Evolutionary conservation across 352 stramenopile genomes (phyloP).

Genomic region (Pythium phragmitis): DNA sequence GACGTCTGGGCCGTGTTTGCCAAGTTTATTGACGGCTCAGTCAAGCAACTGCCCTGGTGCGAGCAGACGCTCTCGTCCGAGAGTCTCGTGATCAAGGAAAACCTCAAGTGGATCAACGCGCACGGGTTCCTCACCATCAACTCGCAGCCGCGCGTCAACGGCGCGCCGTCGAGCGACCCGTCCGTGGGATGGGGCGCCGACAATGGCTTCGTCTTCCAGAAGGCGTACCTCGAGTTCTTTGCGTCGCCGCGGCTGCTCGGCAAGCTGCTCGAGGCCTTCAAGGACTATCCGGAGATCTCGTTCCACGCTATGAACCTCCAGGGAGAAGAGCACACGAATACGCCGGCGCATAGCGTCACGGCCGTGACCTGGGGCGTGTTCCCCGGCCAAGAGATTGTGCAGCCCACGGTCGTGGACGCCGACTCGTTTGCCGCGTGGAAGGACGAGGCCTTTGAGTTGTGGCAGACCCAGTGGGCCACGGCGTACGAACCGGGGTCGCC

Average conservation of each 20-base stretch:
- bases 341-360: conserved; percentile 84
- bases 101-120: conserved; percentile 83
- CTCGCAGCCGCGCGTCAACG: conserved; percentile 91
- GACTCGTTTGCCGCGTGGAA: conserved; percentile 94
- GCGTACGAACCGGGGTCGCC: conserved; percentile 90
- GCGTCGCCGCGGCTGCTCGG: conserved; percentile 79
- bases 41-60: conserved; percentile 96
- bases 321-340: conserved; percentile 76
- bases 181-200: conserved; percentile 95
- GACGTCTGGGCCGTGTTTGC: conserved; percentile 97
- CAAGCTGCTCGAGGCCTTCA: conserved; percentile 52
- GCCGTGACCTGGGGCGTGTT: conserved; percentile 98
- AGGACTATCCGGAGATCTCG: conserved; percentile 73
- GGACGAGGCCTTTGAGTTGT: conserved; percentile 97
- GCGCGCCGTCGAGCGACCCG: conserved; percentile 82
- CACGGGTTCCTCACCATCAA: conserved; percentile 97
- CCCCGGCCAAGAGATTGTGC: conserved; percentile 92
- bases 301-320: conserved; percentile 74
- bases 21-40: conserved; percentile 69
- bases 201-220: conserved; percentile 97
- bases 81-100: conserved; percentile 82
- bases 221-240: conserved; percentile 99
- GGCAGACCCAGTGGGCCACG: conserved; percentile 96
- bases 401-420: conserved; percentile 97
- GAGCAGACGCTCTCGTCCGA: conserved; percentile 94